These are phyloP conservation scores for Leccinum sublutescens DNA, from an alignment of 768 basidiomycete species.

Conservation along the genomic window DNA sequence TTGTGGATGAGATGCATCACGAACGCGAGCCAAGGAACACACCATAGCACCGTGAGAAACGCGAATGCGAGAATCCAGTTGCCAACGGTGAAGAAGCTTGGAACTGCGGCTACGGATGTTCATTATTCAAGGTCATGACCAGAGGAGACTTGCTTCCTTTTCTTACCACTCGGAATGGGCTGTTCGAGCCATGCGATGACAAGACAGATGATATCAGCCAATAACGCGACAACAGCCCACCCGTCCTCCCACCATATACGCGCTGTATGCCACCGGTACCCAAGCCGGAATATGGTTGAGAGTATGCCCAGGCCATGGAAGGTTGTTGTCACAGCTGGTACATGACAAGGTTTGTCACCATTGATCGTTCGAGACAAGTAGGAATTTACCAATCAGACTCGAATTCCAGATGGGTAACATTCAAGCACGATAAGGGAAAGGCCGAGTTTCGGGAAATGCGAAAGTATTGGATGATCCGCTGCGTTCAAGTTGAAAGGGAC, in stretches of 20 bases:
- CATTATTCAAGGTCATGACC: neutral
- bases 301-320: constrained; percentile 2
- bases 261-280: neutral
- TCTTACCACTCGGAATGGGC: neutral
- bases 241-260: constrained; percentile 1
- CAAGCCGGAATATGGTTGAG: constrained; percentile 3
- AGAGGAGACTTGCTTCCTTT: neutral
- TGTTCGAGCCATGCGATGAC: neutral
- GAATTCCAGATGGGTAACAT: neutral
- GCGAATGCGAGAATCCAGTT: constrained; percentile 1
- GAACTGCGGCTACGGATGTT: neutral
- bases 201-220: constrained; percentile 1
- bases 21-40: neutral
- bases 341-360: neutral
- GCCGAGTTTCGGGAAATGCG: neutral
- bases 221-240: neutral
- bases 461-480: neutral
- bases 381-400: neutral
- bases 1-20: neutral
- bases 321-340: neutral
- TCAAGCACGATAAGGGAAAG: neutral
- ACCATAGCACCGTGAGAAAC: constrained; percentile 6
- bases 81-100: neutral
- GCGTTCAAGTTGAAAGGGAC: neutral
- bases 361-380: neutral